Conservation (phyloP, 2,329 filamentous ascomycete species). For the Geosmithia morbida region DNA sequence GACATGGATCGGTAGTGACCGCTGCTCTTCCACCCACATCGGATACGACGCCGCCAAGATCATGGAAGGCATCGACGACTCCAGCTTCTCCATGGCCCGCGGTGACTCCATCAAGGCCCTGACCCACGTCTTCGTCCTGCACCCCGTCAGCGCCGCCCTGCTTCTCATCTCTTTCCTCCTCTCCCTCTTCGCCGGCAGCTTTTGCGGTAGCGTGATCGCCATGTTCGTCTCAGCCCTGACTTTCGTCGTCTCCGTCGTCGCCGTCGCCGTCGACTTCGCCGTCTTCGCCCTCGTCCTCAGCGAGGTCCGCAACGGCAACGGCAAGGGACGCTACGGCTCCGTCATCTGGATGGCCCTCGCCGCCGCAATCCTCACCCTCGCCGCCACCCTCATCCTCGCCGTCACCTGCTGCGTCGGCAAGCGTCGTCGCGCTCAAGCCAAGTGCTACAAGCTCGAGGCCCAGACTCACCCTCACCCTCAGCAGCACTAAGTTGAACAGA, state of each 20-base stretch:
- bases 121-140: conserved; percentile 46
- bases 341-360: conserved; percentile 46
- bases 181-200: conserved; percentile 2
- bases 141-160: conserved; percentile 43
- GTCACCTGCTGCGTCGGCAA: conserved; percentile 44
- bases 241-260: conserved; percentile 31
- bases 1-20: too few species aligned
- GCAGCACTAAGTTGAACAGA: conserved; percentile 2
- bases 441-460: conserved; percentile 2
- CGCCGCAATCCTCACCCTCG: conserved; percentile 36
- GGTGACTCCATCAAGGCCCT: conserved; percentile 30
- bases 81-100: conserved; percentile 25
- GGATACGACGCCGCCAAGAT: conserved; percentile 40
- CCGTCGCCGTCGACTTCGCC: conserved; percentile 41
- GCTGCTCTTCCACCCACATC: conserved; percentile 27
- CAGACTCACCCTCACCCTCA: not conserved
- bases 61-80: conserved; percentile 21
- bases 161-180: conserved; percentile 43
- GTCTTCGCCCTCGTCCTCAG: conserved; percentile 37
- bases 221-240: conserved; percentile 32
- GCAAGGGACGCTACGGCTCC: conserved; percentile 27
- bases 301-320: conserved; percentile 31
- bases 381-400: conserved; percentile 43
- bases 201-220: conserved; percentile 34
- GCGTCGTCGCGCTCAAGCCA: conserved; percentile 14